phyloP scores from a whole-genome alignment of 805 yeast genomes.

The Yarrowia hollandica region DNA sequence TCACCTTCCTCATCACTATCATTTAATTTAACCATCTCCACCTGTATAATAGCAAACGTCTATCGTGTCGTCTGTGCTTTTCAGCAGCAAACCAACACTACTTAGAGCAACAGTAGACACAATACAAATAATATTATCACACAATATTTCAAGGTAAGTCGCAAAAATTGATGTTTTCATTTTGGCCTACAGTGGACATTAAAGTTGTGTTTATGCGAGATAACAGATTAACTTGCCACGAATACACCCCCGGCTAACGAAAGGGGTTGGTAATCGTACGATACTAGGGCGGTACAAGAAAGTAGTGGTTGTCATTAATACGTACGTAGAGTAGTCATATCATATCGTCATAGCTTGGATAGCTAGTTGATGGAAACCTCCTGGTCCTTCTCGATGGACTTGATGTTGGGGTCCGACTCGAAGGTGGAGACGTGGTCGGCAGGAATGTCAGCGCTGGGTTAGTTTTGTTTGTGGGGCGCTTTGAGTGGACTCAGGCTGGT shows the following conservation, averaged over 20 bases:
- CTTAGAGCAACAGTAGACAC: too few relatives aligned
- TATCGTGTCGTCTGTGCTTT: too few relatives aligned
- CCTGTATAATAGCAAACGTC: too few relatives aligned
- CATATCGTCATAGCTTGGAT: background rate
- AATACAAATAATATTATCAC: background rate
- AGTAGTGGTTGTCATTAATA: constrained; percentile 3
- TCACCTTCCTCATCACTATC: too few relatives aligned
- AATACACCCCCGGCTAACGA: too few relatives aligned
- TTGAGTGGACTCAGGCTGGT: too few relatives aligned
- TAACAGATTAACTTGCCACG: too few relatives aligned
- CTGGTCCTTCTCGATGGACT: constrained; percentile 25
- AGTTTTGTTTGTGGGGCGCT: too few relatives aligned
- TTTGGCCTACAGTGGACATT: background rate
- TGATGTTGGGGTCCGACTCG: constrained; percentile 27
- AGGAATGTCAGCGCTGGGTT: constrained; percentile 26
- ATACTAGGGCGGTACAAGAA: background rate
- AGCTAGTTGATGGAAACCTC: constrained; percentile 29
- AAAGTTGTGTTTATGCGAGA: background rate
- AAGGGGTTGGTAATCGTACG: too few relatives aligned
- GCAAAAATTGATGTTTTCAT: background rate
- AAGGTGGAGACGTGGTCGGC: constrained; percentile 29
- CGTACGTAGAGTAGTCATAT: constrained; percentile 7
- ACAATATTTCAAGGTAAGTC: too few relatives aligned
- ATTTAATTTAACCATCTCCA: too few relatives aligned
- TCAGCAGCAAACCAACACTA: too few relatives aligned